Conservation (phyloP, 805 yeast genomes). For the baker's yeast (Saccharomyces cerevisiae) region DNA sequence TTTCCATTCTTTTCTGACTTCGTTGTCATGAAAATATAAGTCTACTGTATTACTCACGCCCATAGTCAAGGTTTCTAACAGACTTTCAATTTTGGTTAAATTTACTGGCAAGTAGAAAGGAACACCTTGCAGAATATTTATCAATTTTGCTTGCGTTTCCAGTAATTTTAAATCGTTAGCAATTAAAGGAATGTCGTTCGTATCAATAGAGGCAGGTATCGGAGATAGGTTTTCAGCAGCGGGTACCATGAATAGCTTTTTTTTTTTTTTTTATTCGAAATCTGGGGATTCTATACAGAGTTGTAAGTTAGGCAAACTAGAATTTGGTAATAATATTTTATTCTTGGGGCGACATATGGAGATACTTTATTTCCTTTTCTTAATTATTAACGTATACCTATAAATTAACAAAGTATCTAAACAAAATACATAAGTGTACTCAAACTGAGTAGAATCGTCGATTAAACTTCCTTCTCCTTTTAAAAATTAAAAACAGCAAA, state of each 20-base stretch:
- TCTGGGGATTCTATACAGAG: too few relatives aligned
- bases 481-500: neutral
- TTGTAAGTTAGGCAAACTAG: too few relatives aligned
- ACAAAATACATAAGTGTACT: neutral
- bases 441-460: neutral
- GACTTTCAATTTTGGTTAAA: neutral
- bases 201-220: neutral
- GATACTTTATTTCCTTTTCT: neutral
- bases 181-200: neutral
- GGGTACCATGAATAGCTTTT: neutral
- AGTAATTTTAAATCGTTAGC: neutral
- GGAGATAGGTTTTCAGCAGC: neutral
- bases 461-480: neutral
- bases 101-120: neutral
- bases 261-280: too few relatives aligned
- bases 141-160: neutral
- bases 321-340: too few relatives aligned
- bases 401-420: neutral
- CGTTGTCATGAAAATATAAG: neutral
- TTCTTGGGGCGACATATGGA: neutral
- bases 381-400: neutral
- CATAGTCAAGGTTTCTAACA: neutral
- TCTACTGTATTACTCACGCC: neutral
- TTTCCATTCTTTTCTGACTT: neutral
- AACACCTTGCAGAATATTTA: slow-evolving; percentile 1